phyloP scores from a whole-genome alignment of 2,329 filamentous ascomycete species.

The Phialophora verrucosa region DNA sequence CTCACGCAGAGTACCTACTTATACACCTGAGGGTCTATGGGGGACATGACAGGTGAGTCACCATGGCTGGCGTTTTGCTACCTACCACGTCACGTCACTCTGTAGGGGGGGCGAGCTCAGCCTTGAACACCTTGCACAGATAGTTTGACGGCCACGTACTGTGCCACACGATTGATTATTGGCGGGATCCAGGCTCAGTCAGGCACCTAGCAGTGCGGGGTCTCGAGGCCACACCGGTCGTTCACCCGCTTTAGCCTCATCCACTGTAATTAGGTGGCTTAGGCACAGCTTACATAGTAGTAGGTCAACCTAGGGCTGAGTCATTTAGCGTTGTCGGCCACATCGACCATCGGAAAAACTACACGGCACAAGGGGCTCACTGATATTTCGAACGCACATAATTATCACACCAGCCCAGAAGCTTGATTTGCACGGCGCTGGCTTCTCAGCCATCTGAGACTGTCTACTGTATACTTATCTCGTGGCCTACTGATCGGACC shows the following conservation, averaged over 20 bases:
- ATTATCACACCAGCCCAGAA: too few species aligned
- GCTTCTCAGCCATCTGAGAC: too few species aligned
- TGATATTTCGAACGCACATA: not conserved
- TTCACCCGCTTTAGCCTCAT: too few species aligned
- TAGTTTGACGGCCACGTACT: not conserved
- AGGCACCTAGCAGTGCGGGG: not conserved
- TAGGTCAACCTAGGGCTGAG: not conserved
- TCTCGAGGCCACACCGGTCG: not conserved
- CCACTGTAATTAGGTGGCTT: too few species aligned
- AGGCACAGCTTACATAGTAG: too few species aligned
- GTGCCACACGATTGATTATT: not conserved
- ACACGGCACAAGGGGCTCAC: not conserved
- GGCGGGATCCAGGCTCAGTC: not conserved
- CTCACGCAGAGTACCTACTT: not conserved
- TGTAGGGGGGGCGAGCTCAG: not conserved
- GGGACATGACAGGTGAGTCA: not conserved
- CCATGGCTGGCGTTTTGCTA: too few species aligned
- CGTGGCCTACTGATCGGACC: too few species aligned
- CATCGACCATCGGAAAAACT: too few species aligned
- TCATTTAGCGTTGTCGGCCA: not conserved
- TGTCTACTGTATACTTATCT: too few species aligned
- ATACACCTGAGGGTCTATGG: not conserved
- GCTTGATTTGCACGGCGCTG: too few species aligned
- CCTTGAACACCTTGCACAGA: not conserved
- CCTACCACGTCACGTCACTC: not conserved